Evolutionary conservation across 257 asterid genomes (phyloP).

Genomic region (Marsdenia floribunda): DNA sequence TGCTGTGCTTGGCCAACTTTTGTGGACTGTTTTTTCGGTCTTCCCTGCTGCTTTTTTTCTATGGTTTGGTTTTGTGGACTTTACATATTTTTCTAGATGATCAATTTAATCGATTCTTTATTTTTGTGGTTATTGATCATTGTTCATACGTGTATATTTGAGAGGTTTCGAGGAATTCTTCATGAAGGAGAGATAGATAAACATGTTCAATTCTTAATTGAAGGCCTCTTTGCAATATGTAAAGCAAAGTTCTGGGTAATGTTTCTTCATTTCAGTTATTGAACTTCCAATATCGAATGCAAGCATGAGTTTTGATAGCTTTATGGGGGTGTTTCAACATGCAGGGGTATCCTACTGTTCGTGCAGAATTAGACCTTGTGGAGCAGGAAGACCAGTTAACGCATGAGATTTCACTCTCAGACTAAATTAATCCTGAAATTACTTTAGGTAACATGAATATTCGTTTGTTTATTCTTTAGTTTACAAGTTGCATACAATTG

Average conservation of each 20-base stretch:
- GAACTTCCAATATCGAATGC: not conserved
- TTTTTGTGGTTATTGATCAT: too few relatives aligned
- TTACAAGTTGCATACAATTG: not conserved
- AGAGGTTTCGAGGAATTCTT: slow-evolving; percentile 91
- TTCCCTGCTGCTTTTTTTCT: too few relatives aligned
- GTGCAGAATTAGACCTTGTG: too few relatives aligned
- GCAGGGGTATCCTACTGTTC: too few relatives aligned
- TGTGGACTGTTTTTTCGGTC: too few relatives aligned
- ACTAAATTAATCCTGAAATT: slow-evolving; percentile 67
- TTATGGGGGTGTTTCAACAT: too few relatives aligned
- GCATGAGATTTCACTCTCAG: too few relatives aligned
- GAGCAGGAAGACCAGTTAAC: too few relatives aligned
- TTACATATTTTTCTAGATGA: not conserved
- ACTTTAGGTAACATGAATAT: slow-evolving; percentile 43
- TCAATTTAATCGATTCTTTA: not conserved
- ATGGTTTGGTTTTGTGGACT: too few relatives aligned
- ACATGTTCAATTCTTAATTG: slow-evolving; percentile 81
- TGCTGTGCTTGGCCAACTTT: too few relatives aligned
- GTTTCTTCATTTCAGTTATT: not conserved
- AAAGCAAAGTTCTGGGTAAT: slow-evolving; percentile 89
- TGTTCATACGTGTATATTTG: slow-evolving; percentile 62
- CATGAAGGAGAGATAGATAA: slow-evolving; percentile 96
- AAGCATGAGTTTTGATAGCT: not conserved
- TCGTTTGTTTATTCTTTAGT: not conserved
- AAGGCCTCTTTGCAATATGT: slow-evolving; percentile 88